Conservation (phyloP, 169 alveolate genomes). For the Plasmodium reichenowi region DNA sequence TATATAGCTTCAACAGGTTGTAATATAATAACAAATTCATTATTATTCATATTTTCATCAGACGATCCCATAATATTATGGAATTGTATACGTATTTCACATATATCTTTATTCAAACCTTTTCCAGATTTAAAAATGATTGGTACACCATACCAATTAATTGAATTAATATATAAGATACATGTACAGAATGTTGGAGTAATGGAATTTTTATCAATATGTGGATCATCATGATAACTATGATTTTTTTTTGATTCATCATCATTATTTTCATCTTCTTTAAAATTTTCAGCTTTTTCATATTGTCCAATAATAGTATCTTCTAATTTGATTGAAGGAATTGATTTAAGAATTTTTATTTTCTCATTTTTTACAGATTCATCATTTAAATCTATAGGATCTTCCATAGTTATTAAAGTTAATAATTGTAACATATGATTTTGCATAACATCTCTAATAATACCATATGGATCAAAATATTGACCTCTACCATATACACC, state of each 20-base stretch:
- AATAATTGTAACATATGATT: slow-evolving; percentile 84
- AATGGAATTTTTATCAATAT: slow-evolving; percentile 78
- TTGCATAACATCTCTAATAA: slow-evolving; percentile 84
- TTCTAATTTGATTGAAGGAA: slow-evolving; percentile 78
- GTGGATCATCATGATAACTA: slow-evolving; percentile 78
- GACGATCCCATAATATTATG: slow-evolving; percentile 79
- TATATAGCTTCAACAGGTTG: slow-evolving; percentile 84
- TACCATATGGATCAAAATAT: slow-evolving; percentile 83
- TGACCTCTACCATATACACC: slow-evolving; percentile 83
- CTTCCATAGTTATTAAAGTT: slow-evolving; percentile 81
- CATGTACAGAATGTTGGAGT: slow-evolving; percentile 83
- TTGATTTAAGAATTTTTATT: slow-evolving; percentile 80
- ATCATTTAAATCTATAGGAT: slow-evolving; percentile 79
- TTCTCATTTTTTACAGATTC: slow-evolving; percentile 83
- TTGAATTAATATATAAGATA: slow-evolving; percentile 79
- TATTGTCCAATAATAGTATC: slow-evolving; percentile 83
- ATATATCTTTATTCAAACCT: slow-evolving; percentile 80
- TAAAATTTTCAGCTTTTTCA: slow-evolving; percentile 75
- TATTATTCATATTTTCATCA: slow-evolving; percentile 76
- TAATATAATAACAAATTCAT: slow-evolving; percentile 79
- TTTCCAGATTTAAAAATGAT: slow-evolving; percentile 83
- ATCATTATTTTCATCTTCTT: slow-evolving; percentile 15
- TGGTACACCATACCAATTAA: slow-evolving; percentile 83
- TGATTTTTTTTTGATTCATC: slow-evolving; percentile 54
- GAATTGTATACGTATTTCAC: slow-evolving; percentile 79